Percentiles rank a stretch among this genome's conserved stretches.
These are phyloP conservation scores for Penicillium sp. DNA, from an alignment of 2,329 filamentous ascomycete genomes.

Conservation along the genomic window DNA sequence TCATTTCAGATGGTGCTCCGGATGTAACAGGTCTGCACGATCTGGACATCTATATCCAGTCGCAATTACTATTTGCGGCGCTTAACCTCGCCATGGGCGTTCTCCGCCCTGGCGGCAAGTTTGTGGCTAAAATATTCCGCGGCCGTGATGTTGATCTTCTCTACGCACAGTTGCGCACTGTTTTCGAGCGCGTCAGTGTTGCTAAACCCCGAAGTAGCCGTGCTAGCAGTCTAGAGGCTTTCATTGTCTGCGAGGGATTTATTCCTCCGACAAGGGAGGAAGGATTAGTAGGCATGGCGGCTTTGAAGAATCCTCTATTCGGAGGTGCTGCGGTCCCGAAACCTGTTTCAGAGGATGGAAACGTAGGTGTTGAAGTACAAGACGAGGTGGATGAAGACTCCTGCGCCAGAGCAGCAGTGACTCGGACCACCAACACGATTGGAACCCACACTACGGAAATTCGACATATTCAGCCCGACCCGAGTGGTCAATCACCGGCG, in stretches of 20 bases:
- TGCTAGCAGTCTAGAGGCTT: constrained; percentile 95
- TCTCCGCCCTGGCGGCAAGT: constrained; percentile 86
- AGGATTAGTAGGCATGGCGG: constrained; percentile 45
- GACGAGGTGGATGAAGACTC: constrained; percentile 44
- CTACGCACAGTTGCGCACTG: constrained; percentile 87
- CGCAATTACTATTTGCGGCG: constrained; percentile 89
- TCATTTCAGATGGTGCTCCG: constrained; percentile 91
- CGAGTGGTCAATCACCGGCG: constrained; percentile 15
- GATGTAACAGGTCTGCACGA: constrained; percentile 97
- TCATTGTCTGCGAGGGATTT: constrained; percentile 92
- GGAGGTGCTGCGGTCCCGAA: constrained; percentile 36
- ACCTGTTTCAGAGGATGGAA: constrained; percentile 29
- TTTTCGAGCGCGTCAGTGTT: constrained; percentile 83
- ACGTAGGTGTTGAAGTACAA: constrained; percentile 36
- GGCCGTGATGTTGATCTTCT: constrained; percentile 93
- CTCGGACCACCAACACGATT: background rate
- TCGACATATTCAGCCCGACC: constrained; percentile 39
- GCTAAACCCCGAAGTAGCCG: constrained; percentile 91
- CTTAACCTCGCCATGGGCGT: constrained; percentile 92
- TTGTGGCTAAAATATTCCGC: constrained; percentile 97
- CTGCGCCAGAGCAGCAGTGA: constrained; percentile 8
- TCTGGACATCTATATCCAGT: constrained; percentile 96
- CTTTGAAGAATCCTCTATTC: constrained; percentile 40
- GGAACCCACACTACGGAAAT: constrained; percentile 22
- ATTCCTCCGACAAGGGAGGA: constrained; percentile 60